Evolutionary conservation across 2,329 filamentous ascomycete species (phyloP).

Genomic region (Verruconis gallopava): DNA sequence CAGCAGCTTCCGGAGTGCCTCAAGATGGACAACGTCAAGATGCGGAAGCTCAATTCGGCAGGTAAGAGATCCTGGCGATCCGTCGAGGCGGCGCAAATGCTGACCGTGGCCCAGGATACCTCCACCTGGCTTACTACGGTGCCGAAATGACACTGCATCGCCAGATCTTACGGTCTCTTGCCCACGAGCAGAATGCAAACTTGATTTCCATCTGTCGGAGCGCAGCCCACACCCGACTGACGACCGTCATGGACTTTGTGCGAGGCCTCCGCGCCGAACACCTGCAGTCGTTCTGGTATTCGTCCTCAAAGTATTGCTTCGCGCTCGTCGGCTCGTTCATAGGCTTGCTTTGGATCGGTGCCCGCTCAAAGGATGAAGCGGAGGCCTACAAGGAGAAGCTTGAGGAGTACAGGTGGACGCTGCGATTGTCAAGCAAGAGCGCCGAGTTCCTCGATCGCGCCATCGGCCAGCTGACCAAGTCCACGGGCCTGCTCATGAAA

Average conservation of each 20-base stretch:
- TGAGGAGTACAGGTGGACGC: constrained; percentile 29
- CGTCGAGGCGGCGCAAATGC: not conserved
- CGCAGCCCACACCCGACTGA: constrained; percentile 31
- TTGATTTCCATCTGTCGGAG: constrained; percentile 27
- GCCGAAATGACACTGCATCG: constrained; percentile 34
- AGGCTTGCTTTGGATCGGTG: constrained; percentile 26
- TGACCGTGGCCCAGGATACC: constrained; percentile 22
- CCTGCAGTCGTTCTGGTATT: constrained; percentile 36
- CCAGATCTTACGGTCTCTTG: constrained; percentile 26
- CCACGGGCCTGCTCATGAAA: constrained; percentile 17
- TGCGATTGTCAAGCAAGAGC: constrained; percentile 29
- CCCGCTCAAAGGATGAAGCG: constrained; percentile 21
- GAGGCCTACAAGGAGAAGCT: constrained; percentile 24
- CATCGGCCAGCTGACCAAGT: constrained; percentile 17
- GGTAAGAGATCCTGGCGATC: constrained; percentile 11
- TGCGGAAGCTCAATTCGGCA: constrained; percentile 20
- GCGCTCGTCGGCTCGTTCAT: constrained; percentile 30
- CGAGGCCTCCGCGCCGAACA: constrained; percentile 31
- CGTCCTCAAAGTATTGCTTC: constrained; percentile 30
- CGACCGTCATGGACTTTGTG: constrained; percentile 33
- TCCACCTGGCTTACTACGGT: constrained; percentile 33
- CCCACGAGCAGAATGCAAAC: constrained; percentile 18
- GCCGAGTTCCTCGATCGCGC: constrained; percentile 31
- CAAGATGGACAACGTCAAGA: constrained; percentile 33
- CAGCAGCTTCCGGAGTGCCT: constrained; percentile 33